These are phyloP conservation scores for Melanopsichium pennsylvanicum DNA, from an alignment of 1,284 basidiomycete species.

Conservation along the genomic window DNA sequence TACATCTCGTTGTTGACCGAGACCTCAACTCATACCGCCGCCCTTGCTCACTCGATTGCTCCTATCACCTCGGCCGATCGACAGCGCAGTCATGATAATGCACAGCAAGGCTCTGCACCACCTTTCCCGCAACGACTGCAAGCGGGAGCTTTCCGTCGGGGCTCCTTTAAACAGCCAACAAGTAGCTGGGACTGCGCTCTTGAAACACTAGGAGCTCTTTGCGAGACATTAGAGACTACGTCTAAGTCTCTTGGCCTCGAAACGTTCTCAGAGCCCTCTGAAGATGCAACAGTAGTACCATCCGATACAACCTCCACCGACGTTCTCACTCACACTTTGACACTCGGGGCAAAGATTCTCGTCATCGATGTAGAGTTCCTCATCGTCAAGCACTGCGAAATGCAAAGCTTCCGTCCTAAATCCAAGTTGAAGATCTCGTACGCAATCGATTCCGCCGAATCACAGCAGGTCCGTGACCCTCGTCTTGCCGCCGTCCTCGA, in stretches of 20 bases:
- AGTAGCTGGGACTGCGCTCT: slow-evolving; percentile 8
- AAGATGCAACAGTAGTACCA: slow-evolving; percentile 4
- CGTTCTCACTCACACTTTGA: slow-evolving; percentile 25
- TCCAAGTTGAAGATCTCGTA: slow-evolving; percentile 41
- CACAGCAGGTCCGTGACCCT: slow-evolving; percentile 24
- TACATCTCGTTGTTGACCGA: slow-evolving; percentile 42
- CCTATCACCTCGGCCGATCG: slow-evolving; percentile 24
- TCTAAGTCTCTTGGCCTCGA: slow-evolving; percentile 39
- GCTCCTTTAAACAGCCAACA: neutral
- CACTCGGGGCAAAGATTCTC: slow-evolving; percentile 44
- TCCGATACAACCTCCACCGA: neutral
- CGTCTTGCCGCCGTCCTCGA: slow-evolving; percentile 25
- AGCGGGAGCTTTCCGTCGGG: slow-evolving; percentile 7
- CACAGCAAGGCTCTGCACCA: neutral
- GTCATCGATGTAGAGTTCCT: slow-evolving; percentile 45
- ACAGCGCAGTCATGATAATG: neutral
- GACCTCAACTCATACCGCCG: slow-evolving; percentile 37
- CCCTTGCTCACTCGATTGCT: slow-evolving; percentile 35
- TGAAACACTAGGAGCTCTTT: slow-evolving; percentile 20
- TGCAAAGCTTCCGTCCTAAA: slow-evolving; percentile 7
- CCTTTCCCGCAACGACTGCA: slow-evolving; percentile 17
- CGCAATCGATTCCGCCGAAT: slow-evolving; percentile 31
- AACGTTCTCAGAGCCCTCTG: slow-evolving; percentile 35
- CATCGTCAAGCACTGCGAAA: neutral
- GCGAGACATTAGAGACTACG: slow-evolving; percentile 22